These are phyloP conservation scores for Streptanthus diversifolius DNA, from an alignment of 345 rosid species.

Conservation along the genomic window DNA sequence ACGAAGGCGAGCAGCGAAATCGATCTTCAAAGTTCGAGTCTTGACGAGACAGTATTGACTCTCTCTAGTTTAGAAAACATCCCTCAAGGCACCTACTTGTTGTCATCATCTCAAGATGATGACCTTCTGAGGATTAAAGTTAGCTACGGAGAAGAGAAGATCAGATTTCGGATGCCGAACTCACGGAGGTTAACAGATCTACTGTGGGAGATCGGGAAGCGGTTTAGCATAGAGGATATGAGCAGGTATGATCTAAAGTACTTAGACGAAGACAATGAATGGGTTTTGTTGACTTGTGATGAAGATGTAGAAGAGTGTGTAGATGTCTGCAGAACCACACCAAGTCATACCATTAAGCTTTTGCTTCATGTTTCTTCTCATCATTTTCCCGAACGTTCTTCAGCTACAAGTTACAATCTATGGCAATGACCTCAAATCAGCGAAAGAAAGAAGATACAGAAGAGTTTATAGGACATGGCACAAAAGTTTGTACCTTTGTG, in stretches of 20 bases:
- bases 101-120: conserved; percentile 40
- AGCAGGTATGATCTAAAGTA: conserved; percentile 66
- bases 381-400: conserved; percentile 40
- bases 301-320: conserved; percentile 87
- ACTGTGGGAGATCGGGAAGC: conserved; percentile 58
- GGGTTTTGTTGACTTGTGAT: conserved; percentile 87
- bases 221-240: conserved; percentile 62
- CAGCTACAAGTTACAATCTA: conserved; percentile 30
- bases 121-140: conserved; percentile 64
- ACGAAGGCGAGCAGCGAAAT: conserved; percentile 47
- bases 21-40: conserved; percentile 47
- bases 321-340: conserved; percentile 52
- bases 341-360: conserved; percentile 56
- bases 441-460: not conserved
- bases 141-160: conserved; percentile 56
- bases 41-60: conserved; percentile 36
- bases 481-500: conserved; percentile 4
- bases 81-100: conserved; percentile 16
- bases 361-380: conserved; percentile 62
- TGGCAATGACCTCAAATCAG: conserved; percentile 28
- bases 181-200: conserved; percentile 50
- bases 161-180: conserved; percentile 57
- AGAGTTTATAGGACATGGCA: conserved; percentile 15
- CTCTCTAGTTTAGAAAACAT: conserved; percentile 37
- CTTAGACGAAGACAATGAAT: conserved; percentile 90